Conservation (phyloP, 805 yeast genomes). For the Metschnikowia kofuensis region DNA sequence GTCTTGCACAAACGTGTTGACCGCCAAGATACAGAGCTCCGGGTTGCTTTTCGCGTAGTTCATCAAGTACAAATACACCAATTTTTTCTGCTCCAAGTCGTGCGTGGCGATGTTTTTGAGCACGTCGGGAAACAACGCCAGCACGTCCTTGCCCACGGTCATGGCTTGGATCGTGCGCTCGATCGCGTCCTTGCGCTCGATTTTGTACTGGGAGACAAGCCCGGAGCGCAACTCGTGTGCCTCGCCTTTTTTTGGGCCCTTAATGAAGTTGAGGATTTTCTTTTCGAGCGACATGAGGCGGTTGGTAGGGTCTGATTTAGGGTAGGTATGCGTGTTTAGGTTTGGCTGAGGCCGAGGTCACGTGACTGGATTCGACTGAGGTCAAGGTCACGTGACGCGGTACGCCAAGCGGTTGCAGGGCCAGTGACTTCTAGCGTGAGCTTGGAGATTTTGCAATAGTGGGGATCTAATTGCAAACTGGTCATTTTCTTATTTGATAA, state of each 20-base stretch:
- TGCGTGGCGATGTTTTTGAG: constrained; percentile 95
- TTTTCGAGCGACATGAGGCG: constrained; percentile 38
- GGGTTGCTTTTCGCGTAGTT: constrained; percentile 97
- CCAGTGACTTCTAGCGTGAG: no score
- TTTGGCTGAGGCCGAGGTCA: no score
- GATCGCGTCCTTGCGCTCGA: constrained; percentile 93
- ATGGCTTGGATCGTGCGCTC: constrained; percentile 96
- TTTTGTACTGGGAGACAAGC: constrained; percentile 90
- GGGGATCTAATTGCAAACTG: no score
- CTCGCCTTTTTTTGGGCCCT: constrained; percentile 59
- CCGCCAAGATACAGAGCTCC: constrained; percentile 92
- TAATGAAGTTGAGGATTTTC: constrained; percentile 41
- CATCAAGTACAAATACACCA: constrained; percentile 92
- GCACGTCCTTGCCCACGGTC: constrained; percentile 97
- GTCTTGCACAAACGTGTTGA: constrained; percentile 93
- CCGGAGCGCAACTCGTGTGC: constrained; percentile 89
- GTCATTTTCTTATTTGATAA: no score
- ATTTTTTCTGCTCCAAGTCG: constrained; percentile 93
- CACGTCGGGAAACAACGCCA: constrained; percentile 91
- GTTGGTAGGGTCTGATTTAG: no score
- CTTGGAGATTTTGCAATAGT: no score
- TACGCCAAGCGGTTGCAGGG: no score
- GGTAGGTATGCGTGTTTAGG: not conserved
- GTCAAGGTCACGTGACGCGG: no score
- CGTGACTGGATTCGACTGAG: no score